phyloP scores from a whole-genome alignment of 2,329 filamentous ascomycete genomes.

The Dactylonectria macrodidyma region DNA sequence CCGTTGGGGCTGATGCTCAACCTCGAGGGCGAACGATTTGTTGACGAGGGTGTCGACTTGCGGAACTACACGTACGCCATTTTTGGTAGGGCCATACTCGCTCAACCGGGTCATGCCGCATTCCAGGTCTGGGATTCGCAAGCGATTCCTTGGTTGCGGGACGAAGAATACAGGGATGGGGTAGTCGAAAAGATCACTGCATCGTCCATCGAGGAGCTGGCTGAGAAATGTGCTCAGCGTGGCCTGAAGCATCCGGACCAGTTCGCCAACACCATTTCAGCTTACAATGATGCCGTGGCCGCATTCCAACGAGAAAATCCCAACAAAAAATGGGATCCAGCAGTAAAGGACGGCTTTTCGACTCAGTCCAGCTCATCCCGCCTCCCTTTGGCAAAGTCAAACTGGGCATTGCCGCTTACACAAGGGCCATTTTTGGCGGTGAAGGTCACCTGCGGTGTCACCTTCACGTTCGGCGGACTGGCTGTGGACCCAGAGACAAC shows the following conservation, averaged over 20 bases:
- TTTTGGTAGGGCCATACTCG: slow-evolving; percentile 74
- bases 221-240: slow-evolving; percentile 60
- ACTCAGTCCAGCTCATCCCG: slow-evolving; percentile 65
- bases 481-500: slow-evolving; percentile 63
- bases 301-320: slow-evolving; percentile 62
- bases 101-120: slow-evolving; percentile 70
- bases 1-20: slow-evolving; percentile 78
- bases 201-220: slow-evolving; percentile 68
- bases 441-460: slow-evolving; percentile 75
- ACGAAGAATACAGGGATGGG: slow-evolving; percentile 74
- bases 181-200: slow-evolving; percentile 68
- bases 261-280: slow-evolving; percentile 67
- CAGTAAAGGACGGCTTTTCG: slow-evolving; percentile 72
- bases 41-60: slow-evolving; percentile 76
- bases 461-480: slow-evolving; percentile 78
- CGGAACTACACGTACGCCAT: slow-evolving; percentile 79
- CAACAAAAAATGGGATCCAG: slow-evolving; percentile 68
- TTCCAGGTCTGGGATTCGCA: slow-evolving; percentile 77
- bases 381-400: slow-evolving; percentile 71
- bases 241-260: slow-evolving; percentile 62
- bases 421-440: slow-evolving; percentile 73
- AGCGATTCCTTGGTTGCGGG: slow-evolving; percentile 66
- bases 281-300: slow-evolving; percentile 72
- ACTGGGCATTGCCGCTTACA: slow-evolving; percentile 75
- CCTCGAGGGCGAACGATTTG: slow-evolving; percentile 70